Evolutionary conservation across 352 stramenopile genomes (phyloP).

Genomic region (Phytophthora fragariae): DNA sequence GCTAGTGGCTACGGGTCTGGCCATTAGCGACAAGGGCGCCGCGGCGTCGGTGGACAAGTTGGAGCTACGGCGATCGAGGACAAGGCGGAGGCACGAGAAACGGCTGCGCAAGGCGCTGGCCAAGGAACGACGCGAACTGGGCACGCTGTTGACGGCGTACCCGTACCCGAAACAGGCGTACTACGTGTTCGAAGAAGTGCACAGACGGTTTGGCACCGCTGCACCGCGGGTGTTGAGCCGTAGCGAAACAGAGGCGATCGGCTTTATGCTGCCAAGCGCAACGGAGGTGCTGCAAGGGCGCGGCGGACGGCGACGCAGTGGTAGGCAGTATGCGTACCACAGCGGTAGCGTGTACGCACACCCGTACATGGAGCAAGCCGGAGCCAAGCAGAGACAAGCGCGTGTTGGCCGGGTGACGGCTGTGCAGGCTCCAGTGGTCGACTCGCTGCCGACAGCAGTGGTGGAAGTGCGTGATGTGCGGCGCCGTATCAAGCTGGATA

Average conservation of each 20-base stretch:
- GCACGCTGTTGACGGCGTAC: neutral
- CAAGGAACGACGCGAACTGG: neutral
- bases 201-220: neutral
- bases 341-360: constrained; percentile 2
- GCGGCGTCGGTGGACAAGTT: neutral
- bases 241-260: neutral
- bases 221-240: neutral
- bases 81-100: neutral
- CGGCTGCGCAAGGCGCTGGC: neutral
- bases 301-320: neutral
- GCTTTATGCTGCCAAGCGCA: neutral
- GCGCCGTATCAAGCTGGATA: constrained; percentile 10
- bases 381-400: neutral
- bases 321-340: constrained; percentile 5
- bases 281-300: neutral
- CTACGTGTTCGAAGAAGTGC: neutral
- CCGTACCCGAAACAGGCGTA: neutral
- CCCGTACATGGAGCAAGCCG: neutral
- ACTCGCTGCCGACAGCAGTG: constrained; percentile 8
- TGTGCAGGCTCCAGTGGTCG: constrained; percentile 1
- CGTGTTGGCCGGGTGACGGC: constrained; percentile 2
- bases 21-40: neutral
- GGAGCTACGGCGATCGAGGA: neutral
- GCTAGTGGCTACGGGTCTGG: neutral
- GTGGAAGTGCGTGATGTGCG: neutral